Evolutionary conservation across 129 eudicot genomes (phyloP).

Genomic region (Lactuca sativa): DNA sequence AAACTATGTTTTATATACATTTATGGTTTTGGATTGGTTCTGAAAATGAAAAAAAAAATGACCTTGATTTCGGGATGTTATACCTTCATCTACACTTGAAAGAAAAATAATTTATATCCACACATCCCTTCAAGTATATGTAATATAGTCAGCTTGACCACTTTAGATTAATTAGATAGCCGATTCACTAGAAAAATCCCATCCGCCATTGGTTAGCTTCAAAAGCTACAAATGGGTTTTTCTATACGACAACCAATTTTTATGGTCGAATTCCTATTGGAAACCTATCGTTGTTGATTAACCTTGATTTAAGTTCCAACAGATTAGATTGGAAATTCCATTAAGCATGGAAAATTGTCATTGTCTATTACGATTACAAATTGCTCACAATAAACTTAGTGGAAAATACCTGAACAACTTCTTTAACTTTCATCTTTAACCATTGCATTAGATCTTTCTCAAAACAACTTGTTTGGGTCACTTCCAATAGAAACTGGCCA

Average conservation of each 20-base stretch:
- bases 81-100: neutral
- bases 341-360: slow-evolving; percentile 9
- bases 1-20: too few relatives aligned
- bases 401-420: slow-evolving; percentile 23
- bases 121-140: slow-evolving; percentile 9
- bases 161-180: slow-evolving; percentile 4
- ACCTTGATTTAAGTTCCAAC: neutral
- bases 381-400: slow-evolving; percentile 16
- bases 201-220: slow-evolving; percentile 12
- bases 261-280: slow-evolving; percentile 11
- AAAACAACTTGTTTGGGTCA: slow-evolving; percentile 24
- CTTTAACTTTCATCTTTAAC: slow-evolving; percentile 28
- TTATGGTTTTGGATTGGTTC: too few relatives aligned
- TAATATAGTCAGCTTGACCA: slow-evolving; percentile 13
- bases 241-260: slow-evolving; percentile 6
- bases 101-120: slow-evolving; percentile 18
- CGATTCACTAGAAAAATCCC: slow-evolving; percentile 22
- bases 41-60: too few relatives aligned
- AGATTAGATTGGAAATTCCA: slow-evolving; percentile 7
- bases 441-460: slow-evolving; percentile 18
- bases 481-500: slow-evolving; percentile 16
- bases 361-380: neutral
- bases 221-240: neutral
- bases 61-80: too few relatives aligned
- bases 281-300: slow-evolving; percentile 20